These are phyloP conservation scores for Colletotrichum costaricense DNA, from an alignment of 2,329 filamentous ascomycete genomes.

Conservation along the genomic window DNA sequence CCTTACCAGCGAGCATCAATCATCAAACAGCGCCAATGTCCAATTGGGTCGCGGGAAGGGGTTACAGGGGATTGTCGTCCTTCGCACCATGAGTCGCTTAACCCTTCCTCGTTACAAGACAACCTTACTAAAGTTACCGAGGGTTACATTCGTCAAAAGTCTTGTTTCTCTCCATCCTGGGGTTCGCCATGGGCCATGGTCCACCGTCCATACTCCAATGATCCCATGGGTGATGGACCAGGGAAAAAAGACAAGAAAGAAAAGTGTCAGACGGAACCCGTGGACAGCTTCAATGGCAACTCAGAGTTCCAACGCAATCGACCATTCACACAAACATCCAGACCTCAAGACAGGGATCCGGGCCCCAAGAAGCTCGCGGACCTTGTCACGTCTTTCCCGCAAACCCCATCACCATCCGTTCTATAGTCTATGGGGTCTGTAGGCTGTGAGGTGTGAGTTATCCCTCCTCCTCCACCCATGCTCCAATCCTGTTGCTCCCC, in stretches of 20 bases:
- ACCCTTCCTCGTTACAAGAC: slow-evolving; percentile 18
- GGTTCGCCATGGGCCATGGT: neutral
- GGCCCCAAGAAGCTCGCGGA: slow-evolving; percentile 20
- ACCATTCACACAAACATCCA: neutral
- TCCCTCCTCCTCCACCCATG: neutral
- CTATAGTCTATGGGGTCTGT: too few species aligned
- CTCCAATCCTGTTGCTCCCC: slow-evolving; percentile 6
- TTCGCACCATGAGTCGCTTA: slow-evolving; percentile 17
- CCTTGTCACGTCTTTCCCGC: slow-evolving; percentile 24
- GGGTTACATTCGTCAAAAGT: neutral
- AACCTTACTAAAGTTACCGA: neutral
- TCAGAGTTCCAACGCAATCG: neutral
- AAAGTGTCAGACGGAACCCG: neutral
- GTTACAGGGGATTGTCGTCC: neutral
- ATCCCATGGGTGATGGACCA: neutral
- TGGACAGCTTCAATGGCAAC: neutral
- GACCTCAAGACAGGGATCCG: neutral
- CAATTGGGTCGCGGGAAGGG: slow-evolving; percentile 9
- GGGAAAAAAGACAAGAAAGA: neutral
- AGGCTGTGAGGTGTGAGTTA: too few species aligned
- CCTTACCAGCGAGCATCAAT: neutral
- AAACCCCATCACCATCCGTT: slow-evolving; percentile 8
- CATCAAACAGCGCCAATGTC: slow-evolving; percentile 15
- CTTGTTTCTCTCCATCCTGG: neutral
- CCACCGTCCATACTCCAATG: too few species aligned